phyloP scores from a whole-genome alignment of 1,284 basidiomycete species.

The Rugiboletus extremiorientalis region DNA sequence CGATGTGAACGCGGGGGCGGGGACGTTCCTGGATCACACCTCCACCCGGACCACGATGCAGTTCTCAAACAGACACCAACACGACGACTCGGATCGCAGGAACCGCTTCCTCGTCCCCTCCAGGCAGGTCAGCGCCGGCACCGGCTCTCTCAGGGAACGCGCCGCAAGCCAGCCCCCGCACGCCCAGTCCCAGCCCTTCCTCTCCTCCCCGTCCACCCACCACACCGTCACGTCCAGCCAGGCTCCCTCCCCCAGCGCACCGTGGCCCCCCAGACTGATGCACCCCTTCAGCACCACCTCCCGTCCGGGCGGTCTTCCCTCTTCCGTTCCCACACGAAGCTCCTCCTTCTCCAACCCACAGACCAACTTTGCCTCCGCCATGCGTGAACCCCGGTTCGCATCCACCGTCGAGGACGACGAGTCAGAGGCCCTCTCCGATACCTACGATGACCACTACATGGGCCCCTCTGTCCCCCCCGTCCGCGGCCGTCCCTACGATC shows the following conservation, averaged over 20 bases:
- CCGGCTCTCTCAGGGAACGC: constrained; percentile 43
- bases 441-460: constrained; percentile 54
- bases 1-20: neutral
- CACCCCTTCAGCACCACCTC: constrained; percentile 38
- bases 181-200: constrained; percentile 45
- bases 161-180: constrained; percentile 70
- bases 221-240: constrained; percentile 49
- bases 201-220: constrained; percentile 52
- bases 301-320: constrained; percentile 31
- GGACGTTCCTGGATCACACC: constrained; percentile 21
- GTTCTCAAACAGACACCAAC: constrained; percentile 14
- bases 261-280: constrained; percentile 45
- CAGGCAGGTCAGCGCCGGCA: constrained; percentile 5
- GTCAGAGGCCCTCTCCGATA: constrained; percentile 54
- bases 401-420: constrained; percentile 77
- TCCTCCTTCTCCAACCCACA: constrained; percentile 65
- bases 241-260: constrained; percentile 37
- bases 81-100: constrained; percentile 30
- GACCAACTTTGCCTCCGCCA: constrained; percentile 54
- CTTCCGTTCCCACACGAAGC: constrained; percentile 56
- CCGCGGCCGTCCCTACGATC: constrained; percentile 60
- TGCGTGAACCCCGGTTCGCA: constrained; percentile 62
- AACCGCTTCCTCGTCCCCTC: constrained; percentile 53
- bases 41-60: too few relatives aligned
- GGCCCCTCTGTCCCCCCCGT: constrained; percentile 36